Evolutionary conservation across 495 filamentous ascomycete genomes (phyloP), one percentile per base, ranked within the genome.

Genomic region (Cenococcum geophilum): DNA sequence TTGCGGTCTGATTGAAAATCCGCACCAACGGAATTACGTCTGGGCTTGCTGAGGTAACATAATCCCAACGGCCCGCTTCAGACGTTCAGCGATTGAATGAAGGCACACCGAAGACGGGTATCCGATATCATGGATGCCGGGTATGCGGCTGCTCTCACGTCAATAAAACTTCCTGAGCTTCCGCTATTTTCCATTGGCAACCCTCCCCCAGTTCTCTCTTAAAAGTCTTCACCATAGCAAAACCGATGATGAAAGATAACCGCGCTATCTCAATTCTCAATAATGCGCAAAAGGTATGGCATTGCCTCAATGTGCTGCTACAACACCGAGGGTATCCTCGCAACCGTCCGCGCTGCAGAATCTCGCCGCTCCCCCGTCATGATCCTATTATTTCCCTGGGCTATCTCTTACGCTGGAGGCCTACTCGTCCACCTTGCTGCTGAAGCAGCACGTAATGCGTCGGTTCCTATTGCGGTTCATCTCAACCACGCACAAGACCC

Each of bases 311-410:
- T 89, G 82, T 89, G 86, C 76, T 87, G 83, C 78, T 95, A 95
- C 82, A 92, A 92, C 78, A 80, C 90, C 69, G 88, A 92, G 77
- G 84, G 84, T 67, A 87, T 92, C 73, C 81, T 91, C 51, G 89
- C 88, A 23, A 85, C 85, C 0, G 85, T 95, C 58, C 83, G 80
- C 65, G 89, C 89, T 4, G 89, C 89, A 58, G 87, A 90, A 74
- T 78, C 80, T 32, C 86, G 88, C 54, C 75, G 76, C 57, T 89
- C 87, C 0, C 87, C 89, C 0, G 83, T 86, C 59, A 89, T 91
- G 82, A 82, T 95, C 68, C 84, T 89, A 35, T 85, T 95, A 72
- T 92, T 95, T 76, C 89, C 89, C 56, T 95, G 89, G 89, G 87
- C 89, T 0, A 73, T 88, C 72, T 74, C 83, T 76, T 90, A 89